These are phyloP conservation scores for Echeveria elegans DNA, from an alignment of 164 flowering plant genomes.

Conservation along the genomic window DNA sequence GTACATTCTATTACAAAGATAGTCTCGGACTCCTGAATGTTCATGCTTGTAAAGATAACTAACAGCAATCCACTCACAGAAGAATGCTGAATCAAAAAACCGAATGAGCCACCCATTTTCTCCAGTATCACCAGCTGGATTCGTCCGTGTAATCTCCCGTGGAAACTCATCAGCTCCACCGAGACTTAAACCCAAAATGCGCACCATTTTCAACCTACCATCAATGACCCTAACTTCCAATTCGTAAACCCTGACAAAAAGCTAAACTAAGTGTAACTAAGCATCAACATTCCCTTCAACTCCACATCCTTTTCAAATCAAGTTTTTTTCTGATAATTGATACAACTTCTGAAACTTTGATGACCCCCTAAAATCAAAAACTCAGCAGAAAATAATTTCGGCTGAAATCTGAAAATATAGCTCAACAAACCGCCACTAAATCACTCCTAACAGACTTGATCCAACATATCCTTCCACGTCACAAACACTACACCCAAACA, in stretches of 20 bases:
- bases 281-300: no score
- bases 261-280: background rate
- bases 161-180: slow-evolving; percentile 51
- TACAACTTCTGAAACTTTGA: background rate
- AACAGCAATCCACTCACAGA: no score
- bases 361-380: background rate
- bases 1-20: no score
- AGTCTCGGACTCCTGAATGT: no score
- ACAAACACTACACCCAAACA: background rate
- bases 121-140: slow-evolving; percentile 44
- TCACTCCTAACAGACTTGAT: background rate
- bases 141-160: slow-evolving; percentile 59
- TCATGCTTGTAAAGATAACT: no score
- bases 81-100: slow-evolving; percentile 90
- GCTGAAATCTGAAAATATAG: background rate
- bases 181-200: slow-evolving; percentile 59
- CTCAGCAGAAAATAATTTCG: background rate
- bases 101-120: slow-evolving; percentile 95
- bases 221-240: background rate
- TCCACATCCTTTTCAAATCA: background rate
- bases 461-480: background rate
- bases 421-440: background rate
- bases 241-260: background rate
- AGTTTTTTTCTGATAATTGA: background rate
- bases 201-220: slow-evolving; percentile 47